Conservation (phyloP, 1,284 basidiomycete species). For the Malassezia pachydermatis region DNA sequence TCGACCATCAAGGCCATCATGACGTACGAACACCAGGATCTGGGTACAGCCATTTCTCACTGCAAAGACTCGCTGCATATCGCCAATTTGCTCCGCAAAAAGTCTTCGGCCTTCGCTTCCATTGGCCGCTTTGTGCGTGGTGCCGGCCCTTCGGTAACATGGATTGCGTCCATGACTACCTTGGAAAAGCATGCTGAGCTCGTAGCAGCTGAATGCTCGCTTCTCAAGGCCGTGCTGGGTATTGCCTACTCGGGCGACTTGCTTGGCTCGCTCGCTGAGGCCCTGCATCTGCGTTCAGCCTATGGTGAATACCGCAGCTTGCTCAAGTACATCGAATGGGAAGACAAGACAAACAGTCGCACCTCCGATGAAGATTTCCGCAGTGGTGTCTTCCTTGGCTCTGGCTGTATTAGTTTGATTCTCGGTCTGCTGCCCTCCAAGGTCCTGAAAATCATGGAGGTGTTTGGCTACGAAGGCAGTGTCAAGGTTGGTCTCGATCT, state of each 20-base stretch:
- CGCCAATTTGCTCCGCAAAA: constrained; percentile 36
- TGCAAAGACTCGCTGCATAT: constrained; percentile 42
- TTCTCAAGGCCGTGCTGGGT: constrained; percentile 44
- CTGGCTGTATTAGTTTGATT: constrained; percentile 45
- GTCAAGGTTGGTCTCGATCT: constrained; percentile 33
- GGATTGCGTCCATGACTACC: constrained; percentile 34
- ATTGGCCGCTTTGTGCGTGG: constrained; percentile 44
- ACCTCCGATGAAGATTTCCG: constrained; percentile 43
- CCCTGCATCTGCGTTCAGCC: constrained; percentile 44
- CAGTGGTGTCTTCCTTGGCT: constrained; percentile 43
- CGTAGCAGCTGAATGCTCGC: constrained; percentile 37
- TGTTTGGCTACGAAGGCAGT: constrained; percentile 46
- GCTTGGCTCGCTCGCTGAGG: constrained; percentile 43
- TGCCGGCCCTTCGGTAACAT: constrained; percentile 32
- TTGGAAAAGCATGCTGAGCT: constrained; percentile 46
- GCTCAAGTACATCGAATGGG: constrained; percentile 44
- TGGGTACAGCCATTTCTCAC: constrained; percentile 41
- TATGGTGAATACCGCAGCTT: constrained; percentile 46
- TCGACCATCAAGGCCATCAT: constrained; percentile 48
- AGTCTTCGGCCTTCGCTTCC: constrained; percentile 29
- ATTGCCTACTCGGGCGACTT: constrained; percentile 46
- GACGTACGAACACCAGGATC: constrained; percentile 45
- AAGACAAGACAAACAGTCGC: constrained; percentile 23
- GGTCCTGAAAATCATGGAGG: constrained; percentile 47
- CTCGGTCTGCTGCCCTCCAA: constrained; percentile 44